phyloP scores from a whole-genome alignment of 2,329 filamentous ascomycete species.

The Epichloe uncinata region DNA sequence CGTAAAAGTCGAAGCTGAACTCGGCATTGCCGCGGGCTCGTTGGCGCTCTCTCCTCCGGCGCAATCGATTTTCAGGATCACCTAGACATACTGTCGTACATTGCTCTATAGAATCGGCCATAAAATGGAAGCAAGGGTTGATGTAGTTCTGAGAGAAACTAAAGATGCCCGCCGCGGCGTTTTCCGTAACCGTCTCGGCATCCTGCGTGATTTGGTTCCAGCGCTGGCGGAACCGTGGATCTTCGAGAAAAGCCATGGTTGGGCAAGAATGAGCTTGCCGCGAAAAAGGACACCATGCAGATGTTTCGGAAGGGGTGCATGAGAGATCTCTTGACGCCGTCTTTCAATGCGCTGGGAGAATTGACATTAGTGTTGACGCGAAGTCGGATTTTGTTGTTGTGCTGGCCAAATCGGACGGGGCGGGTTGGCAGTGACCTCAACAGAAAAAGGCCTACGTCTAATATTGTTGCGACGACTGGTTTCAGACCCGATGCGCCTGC shows the following conservation, averaged over 20 bases:
- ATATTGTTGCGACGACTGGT: neutral
- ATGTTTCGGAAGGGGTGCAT: neutral
- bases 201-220: conserved; percentile 90
- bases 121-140: conserved; percentile 59
- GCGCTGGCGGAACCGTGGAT: conserved; percentile 82
- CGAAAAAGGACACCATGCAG: neutral
- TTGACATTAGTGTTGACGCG: neutral
- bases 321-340: neutral
- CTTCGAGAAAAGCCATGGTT: conserved; percentile 50
- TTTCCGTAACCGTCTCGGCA: conserved; percentile 78
- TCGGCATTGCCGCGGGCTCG: conserved; percentile 53
- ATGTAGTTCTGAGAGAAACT: conserved; percentile 79
- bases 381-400: neutral
- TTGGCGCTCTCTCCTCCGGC: conserved; percentile 52
- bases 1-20: conserved; percentile 91
- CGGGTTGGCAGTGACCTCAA: neutral
- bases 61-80: conserved; percentile 58
- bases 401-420: neutral
- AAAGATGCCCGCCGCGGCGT: conserved; percentile 84
- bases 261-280: conserved; percentile 8
- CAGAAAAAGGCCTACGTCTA: neutral
- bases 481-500: neutral
- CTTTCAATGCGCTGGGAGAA: neutral
- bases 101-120: conserved; percentile 55
- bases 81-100: conserved; percentile 61